Evolutionary conservation across 139 green algal species (phyloP), one percentile per base, ranked within the genome.

Genomic region (Pseudopediastrum boryanum): DNA sequence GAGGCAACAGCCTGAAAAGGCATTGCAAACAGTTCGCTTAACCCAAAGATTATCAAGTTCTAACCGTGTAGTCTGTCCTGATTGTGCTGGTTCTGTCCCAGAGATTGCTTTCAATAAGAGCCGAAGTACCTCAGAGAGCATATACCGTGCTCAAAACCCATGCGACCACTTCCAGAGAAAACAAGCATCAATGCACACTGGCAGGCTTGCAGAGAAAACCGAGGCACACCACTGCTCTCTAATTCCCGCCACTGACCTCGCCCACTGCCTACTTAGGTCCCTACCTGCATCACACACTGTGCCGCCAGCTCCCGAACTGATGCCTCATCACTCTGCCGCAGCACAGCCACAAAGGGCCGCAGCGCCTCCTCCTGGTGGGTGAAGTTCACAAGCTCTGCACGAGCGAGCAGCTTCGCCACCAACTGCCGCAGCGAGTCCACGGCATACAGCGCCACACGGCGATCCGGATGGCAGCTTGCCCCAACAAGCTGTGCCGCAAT

Each of bases 311-410:
- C 92, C 29, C 94, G 79, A 44, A 97, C 93, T 43, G 78, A 81
- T 4, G 89, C 65, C 31, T 84, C 85, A 59, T 90, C 87, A 42
- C 78, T 89, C 54, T 94, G 85, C 35, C 92, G 86, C 88, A 98
- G 91, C 66, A 98, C 88, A 2, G 92, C 76, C 67, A 97, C 91
- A 80, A 98, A 98, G 4, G 95, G 94, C 50, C 90, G 85, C 67
- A 98, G 73, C 31, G 94, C 95, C 68, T 97, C 93, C 69, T 97
- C 93, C 78, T 91, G 84, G 63, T 87, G 74, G 7, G 85, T 93
- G 84, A 95, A 98, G 78, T 94, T 90, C 23, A 86, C 81, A 38
- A 97, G 87, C 85, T 97, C 94, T 4, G 90, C 85, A 39, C 90
- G 78, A 42, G 90, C 82, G 58, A 97, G 81, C 82, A 96, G 91